Conservation (phyloP, 2,329 filamentous ascomycete species). For the Elsinoe fawcettii region DNA sequence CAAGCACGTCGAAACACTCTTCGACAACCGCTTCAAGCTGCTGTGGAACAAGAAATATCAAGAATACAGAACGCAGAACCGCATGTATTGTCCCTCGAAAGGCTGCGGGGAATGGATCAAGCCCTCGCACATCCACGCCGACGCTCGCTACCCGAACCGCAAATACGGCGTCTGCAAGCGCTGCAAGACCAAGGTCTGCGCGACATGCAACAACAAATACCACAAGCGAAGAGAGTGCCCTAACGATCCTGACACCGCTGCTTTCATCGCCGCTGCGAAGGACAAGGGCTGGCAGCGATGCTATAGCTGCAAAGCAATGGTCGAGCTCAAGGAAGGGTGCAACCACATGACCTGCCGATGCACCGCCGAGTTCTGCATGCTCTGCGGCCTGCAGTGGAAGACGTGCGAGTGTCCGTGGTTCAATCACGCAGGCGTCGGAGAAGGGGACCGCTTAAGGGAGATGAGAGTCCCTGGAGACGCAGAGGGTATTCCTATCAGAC, state of each 20-base stretch:
- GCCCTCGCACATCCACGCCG: slow-evolving; percentile 57
- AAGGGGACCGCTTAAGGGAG: slow-evolving; percentile 49
- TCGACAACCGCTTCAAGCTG: slow-evolving; percentile 66
- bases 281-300: slow-evolving; percentile 68
- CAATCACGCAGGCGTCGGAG: slow-evolving; percentile 47
- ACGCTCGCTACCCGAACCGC: slow-evolving; percentile 38
- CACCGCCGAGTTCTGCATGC: slow-evolving; percentile 78
- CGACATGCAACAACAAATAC: slow-evolving; percentile 64
- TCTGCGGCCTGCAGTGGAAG: slow-evolving; percentile 76
- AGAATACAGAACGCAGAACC: slow-evolving; percentile 65
- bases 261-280: slow-evolving; percentile 57
- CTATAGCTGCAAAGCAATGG: slow-evolving; percentile 62
- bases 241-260: slow-evolving; percentile 58
- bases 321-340: slow-evolving; percentile 74
- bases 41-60: slow-evolving; percentile 74
- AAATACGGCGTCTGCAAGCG: slow-evolving; percentile 61
- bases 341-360: slow-evolving; percentile 87
- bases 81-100: slow-evolving; percentile 66
- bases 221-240: slow-evolving; percentile 65
- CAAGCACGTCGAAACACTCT: slow-evolving; percentile 67
- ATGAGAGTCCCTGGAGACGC: slow-evolving; percentile 41
- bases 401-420: slow-evolving; percentile 77
- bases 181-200: slow-evolving; percentile 70
- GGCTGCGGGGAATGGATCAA: slow-evolving; percentile 75
- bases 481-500: slow-evolving; percentile 32